Percentiles rank a stretch among this genome's conserved stretches.
Conservation (phyloP, 352 stramenopile genomes). For the Phytophthora constricta region DNA sequence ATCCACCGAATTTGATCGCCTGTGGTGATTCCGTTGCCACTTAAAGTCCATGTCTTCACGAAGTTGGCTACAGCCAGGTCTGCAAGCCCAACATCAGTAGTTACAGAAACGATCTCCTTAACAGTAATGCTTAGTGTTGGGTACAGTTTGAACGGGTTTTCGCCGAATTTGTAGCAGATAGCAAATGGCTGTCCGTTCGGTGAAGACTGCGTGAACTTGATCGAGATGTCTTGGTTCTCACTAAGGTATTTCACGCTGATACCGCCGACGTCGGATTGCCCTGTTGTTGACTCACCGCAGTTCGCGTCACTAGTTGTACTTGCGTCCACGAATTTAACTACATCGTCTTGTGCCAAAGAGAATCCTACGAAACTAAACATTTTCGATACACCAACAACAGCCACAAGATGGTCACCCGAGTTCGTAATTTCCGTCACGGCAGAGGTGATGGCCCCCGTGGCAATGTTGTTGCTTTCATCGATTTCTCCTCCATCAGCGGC, state of each 20-base stretch:
- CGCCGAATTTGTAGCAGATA: slow-evolving; percentile 76
- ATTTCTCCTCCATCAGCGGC: slow-evolving; percentile 56
- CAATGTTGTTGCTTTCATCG: slow-evolving; percentile 42
- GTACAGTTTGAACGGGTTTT: slow-evolving; percentile 77
- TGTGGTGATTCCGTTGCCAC: slow-evolving; percentile 41
- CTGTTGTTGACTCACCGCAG: slow-evolving; percentile 44
- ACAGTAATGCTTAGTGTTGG: slow-evolving; percentile 49
- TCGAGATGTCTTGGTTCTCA: slow-evolving; percentile 21
- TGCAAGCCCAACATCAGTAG: slow-evolving; percentile 36
- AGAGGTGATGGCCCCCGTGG: slow-evolving; percentile 44
- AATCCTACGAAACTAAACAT: slow-evolving; percentile 56
- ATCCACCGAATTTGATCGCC: slow-evolving; percentile 72
- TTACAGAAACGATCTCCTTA: slow-evolving; percentile 54
- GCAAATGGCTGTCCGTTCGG: slow-evolving; percentile 43
- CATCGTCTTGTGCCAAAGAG: slow-evolving; percentile 42
- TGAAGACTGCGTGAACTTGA: slow-evolving; percentile 61
- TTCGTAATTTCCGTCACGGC: slow-evolving; percentile 48
- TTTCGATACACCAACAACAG: slow-evolving; percentile 58
- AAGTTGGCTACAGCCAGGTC: slow-evolving; percentile 57
- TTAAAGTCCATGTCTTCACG: slow-evolving; percentile 60
- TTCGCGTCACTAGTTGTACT: slow-evolving; percentile 64
- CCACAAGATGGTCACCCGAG: slow-evolving; percentile 51
- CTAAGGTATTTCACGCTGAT: slow-evolving; percentile 40
- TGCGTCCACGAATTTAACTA: slow-evolving; percentile 71
- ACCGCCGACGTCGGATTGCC: slow-evolving; percentile 60